A percentile compares a stretch with the other conserved stretches of the same genome.
Conservation (phyloP, 139 green algal species). For the Deuterostichococcus epilithicus region DNA sequence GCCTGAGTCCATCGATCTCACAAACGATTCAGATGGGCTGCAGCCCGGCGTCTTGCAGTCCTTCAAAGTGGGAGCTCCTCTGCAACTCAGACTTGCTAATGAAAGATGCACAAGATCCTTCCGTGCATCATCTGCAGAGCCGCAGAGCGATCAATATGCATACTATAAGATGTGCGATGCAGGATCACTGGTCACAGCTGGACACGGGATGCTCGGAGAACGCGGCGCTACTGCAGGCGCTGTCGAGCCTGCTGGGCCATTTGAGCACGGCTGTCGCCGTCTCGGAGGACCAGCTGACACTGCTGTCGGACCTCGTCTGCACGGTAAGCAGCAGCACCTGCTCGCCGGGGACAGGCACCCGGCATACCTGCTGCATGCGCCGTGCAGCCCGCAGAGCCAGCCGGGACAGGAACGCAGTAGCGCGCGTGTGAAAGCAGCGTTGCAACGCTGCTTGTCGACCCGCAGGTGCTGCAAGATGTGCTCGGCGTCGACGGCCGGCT, state of each 20-base stretch:
- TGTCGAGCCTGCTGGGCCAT: not conserved
- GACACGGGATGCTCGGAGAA: too few relatives aligned
- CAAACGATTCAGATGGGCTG: too few relatives aligned
- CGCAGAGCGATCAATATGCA: too few relatives aligned
- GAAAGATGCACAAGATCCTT: too few relatives aligned
- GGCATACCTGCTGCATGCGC: not conserved
- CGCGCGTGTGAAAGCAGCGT: not conserved
- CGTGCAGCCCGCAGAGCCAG: not conserved
- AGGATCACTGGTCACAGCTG: too few relatives aligned
- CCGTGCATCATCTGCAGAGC: too few relatives aligned
- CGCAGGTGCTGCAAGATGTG: not conserved
- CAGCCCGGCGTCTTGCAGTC: too few relatives aligned
- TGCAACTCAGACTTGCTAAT: too few relatives aligned
- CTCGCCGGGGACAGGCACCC: not conserved
- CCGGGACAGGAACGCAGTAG: too few relatives aligned
- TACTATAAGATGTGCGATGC: too few relatives aligned
- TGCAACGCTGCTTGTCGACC: not conserved
- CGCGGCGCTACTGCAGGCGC: not conserved
- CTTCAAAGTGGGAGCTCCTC: too few relatives aligned
- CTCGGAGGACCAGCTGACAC: not conserved
- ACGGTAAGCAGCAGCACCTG: not conserved
- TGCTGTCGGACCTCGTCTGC: not conserved
- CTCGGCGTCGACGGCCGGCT: not conserved
- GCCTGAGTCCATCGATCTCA: too few relatives aligned
- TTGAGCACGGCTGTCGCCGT: not conserved